Base-by-base conservation (phyloP, 495 filamentous ascomycete species). In the Neurospora tetraspora region DNA sequence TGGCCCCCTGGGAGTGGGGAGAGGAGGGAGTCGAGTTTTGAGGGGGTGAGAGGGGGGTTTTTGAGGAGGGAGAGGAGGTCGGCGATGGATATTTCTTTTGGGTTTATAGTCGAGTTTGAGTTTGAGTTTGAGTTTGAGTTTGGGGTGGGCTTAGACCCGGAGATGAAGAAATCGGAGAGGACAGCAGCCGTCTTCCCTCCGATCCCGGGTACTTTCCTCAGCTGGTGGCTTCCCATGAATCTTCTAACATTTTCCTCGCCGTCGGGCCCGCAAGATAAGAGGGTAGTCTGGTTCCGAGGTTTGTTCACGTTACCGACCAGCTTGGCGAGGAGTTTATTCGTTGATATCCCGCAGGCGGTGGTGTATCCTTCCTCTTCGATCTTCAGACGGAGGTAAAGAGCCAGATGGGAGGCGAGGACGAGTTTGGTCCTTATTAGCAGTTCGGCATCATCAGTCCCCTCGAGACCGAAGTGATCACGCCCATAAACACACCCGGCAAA, bases 151-250 rank as follows among this genome's bases (percentile, higher is more conserved):
- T 69, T 11, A 1, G 81, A 80, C 3, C 82, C 78, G 6, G 84
- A 84, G 2, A 90, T 80, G 18, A 96, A 81, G 74, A 89, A 84
- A 27, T 85, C 82, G 45, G 91, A 87, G 31, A 98, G 83, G 71
- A 90, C 86, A 72, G 90, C 88, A 2, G 93, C 89, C n/a, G 88
- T 86, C 70, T 91, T 94, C 75, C 88, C 90, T 10, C 95, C 94
- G 42, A 98, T 93, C 0, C 94, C 93, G 0, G 95, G 95, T 39
- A 98, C 87, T 76, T 91, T 92, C 53, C 93, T 90, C 69, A 98
- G 89, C 71, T 90, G 88, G 76, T 94, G 91, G 20, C 73, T 77
- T 75, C 96, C 93, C 71, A 98, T 84, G 76, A 98, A 97, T 0
- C 76, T 73, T 2, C 81, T 81, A 38, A 93, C 84, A 8, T 75